phyloP scores from a whole-genome alignment of 805 yeast genomes.

The Groenewaldozyma salmanticensis region DNA sequence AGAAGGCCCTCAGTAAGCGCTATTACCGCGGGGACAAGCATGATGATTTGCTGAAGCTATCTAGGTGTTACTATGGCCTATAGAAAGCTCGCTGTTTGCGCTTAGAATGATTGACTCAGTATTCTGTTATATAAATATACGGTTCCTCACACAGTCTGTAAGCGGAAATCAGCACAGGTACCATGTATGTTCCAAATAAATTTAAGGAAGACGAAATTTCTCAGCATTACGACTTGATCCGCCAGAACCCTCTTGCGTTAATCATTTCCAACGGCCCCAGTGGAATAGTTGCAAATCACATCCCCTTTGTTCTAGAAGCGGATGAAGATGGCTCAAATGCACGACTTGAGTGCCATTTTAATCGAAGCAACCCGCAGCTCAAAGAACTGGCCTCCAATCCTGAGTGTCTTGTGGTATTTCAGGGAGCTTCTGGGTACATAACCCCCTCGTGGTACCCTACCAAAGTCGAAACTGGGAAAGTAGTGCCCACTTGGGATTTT shows the following conservation, averaged over 20 bases:
- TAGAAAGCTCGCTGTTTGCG: no score
- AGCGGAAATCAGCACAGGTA: no score
- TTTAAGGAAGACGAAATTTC: conserved; percentile 1
- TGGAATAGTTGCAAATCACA: conserved; percentile 40
- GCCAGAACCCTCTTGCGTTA: conserved; percentile 43
- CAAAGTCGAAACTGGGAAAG: conserved; percentile 46
- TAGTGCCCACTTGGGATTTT: conserved; percentile 66
- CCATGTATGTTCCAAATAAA: conserved; percentile 3
- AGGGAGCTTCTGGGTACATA: conserved; percentile 39
- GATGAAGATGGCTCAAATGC: conserved; percentile 28
- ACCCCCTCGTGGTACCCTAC: conserved; percentile 49
- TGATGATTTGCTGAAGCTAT: no score
- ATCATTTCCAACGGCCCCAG: conserved; percentile 30
- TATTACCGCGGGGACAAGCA: no score
- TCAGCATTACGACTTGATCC: conserved; percentile 28
- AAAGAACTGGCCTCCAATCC: conserved; percentile 18
- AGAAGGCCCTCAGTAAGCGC: no score
- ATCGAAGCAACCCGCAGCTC: conserved; percentile 43
- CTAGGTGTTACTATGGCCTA: no score
- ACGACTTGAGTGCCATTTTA: conserved; percentile 45
- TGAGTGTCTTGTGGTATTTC: conserved; percentile 43
- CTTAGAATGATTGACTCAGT: no score
- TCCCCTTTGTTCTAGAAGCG: conserved; percentile 34
- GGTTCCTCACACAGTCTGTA: no score
- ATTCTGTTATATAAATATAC: no score